Percentiles rank a stretch among this genome's conserved stretches.
Conservation (phyloP, 352 stramenopile genomes). For the Pythium guiyangense region DNA sequence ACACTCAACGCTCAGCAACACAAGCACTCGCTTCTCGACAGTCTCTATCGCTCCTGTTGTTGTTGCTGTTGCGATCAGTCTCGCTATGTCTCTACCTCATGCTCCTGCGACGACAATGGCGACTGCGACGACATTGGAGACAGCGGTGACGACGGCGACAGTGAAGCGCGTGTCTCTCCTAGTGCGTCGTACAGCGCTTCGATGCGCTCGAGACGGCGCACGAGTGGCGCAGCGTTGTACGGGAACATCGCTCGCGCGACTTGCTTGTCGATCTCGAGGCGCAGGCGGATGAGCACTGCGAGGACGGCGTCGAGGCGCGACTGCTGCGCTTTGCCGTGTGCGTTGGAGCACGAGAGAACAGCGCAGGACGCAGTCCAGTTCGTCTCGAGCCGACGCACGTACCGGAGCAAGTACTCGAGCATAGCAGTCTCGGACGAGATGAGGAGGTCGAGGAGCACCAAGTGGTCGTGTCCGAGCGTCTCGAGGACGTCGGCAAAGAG, state of each 20-base stretch:
- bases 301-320: conserved; percentile 30
- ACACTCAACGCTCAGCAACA: no score
- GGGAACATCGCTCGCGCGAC: conserved; percentile 40
- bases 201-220: no score
- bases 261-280: conserved; percentile 56
- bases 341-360: conserved; percentile 12
- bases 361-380: conserved; percentile 25
- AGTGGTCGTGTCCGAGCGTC: conserved; percentile 46
- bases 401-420: conserved; percentile 56
- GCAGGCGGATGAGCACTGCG: conserved; percentile 51
- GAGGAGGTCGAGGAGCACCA: conserved; percentile 63
- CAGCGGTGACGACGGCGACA: no score
- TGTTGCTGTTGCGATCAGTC: not conserved
- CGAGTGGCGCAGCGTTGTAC: conserved; percentile 38
- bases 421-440: conserved; percentile 70
- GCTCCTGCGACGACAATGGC: no score
- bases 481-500: conserved; percentile 54
- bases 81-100: no score
- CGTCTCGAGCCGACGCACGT: conserved; percentile 31
- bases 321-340: not conserved
- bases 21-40: not conserved
- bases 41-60: not conserved
- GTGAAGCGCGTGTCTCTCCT: no score
- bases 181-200: conserved; percentile 48
- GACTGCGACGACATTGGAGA: no score